These are phyloP conservation scores for Saccharomycodes ludwigii DNA, from an alignment of 805 yeast genomes.

Conservation along the genomic window DNA sequence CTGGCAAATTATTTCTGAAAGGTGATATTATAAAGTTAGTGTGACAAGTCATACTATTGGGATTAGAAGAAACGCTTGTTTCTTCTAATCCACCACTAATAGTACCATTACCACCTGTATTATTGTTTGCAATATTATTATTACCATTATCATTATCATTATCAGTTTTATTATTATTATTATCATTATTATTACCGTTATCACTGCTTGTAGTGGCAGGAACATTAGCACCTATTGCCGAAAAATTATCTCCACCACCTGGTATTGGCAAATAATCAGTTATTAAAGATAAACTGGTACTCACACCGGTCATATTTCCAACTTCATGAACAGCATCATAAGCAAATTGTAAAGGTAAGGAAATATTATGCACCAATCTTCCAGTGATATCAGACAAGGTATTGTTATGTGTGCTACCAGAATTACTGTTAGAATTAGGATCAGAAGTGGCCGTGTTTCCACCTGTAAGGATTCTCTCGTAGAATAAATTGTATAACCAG, in stretches of 20 bases:
- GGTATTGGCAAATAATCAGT: constrained; percentile 17
- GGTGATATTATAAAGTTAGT: background rate
- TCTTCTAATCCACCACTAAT: background rate
- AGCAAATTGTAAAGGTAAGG: constrained; percentile 22
- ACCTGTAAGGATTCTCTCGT: too few relatives aligned
- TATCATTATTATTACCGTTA: background rate
- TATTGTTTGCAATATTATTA: constrained; percentile 1
- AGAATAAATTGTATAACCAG: constrained; percentile 20
- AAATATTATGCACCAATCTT: constrained; percentile 18
- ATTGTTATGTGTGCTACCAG: constrained; percentile 1
- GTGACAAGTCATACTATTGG: too few relatives aligned
- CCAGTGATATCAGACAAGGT: constrained; percentile 3
- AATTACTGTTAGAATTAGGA: too few relatives aligned
- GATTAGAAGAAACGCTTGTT: too few relatives aligned
- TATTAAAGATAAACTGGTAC: constrained; percentile 19
- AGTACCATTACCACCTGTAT: constrained; percentile 3
- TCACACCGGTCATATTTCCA: constrained; percentile 21
- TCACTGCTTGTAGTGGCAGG: background rate
- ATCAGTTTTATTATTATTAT: background rate
- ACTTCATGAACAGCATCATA: constrained; percentile 25
- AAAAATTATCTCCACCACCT: background rate
- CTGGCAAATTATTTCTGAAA: background rate
- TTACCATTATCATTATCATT: background rate
- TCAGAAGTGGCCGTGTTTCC: too few relatives aligned
- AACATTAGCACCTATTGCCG: background rate